Conservation (phyloP, 352 stramenopile genomes). For the Phytophthora foliorum region DNA sequence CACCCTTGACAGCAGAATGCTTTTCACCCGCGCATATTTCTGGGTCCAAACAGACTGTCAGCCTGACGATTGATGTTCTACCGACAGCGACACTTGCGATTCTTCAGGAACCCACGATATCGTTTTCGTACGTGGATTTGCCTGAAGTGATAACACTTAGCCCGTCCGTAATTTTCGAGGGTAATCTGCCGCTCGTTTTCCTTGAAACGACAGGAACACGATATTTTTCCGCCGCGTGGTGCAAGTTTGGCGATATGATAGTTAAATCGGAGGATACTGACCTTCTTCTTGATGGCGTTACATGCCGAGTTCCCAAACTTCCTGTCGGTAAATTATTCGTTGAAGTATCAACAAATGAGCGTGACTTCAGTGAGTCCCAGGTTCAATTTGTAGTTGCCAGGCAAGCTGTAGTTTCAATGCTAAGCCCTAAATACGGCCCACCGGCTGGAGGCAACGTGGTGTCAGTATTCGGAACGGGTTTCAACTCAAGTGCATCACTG, state of each 20-base stretch:
- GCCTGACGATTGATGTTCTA: constrained; percentile 20
- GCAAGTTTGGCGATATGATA: constrained; percentile 45
- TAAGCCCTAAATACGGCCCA: background rate
- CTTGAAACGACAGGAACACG: constrained; percentile 31
- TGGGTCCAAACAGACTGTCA: constrained; percentile 28
- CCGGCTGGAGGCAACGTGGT: background rate
- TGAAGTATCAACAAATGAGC: constrained; percentile 53
- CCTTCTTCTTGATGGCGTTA: constrained; percentile 2
- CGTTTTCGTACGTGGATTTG: constrained; percentile 49
- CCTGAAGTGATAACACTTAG: constrained; percentile 33
- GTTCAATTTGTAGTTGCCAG: constrained; percentile 30
- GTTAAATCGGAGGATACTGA: constrained; percentile 25
- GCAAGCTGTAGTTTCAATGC: background rate
- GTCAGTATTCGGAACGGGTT: background rate
- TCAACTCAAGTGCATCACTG: constrained; percentile 13
- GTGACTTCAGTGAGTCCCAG: constrained; percentile 54
- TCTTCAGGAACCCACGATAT: constrained; percentile 20
- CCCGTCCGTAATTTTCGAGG: constrained; percentile 26
- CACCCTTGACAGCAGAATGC: constrained; percentile 28
- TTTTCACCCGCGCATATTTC: constrained; percentile 33
- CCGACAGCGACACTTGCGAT: background rate
- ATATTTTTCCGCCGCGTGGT: constrained; percentile 32
- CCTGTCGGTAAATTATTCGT: constrained; percentile 29
- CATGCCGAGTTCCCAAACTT: constrained; percentile 31
- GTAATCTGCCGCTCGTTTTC: constrained; percentile 31